Conservation (phyloP, 176 grass and related monocot genomes). For the Musa troglodytarum region DNA sequence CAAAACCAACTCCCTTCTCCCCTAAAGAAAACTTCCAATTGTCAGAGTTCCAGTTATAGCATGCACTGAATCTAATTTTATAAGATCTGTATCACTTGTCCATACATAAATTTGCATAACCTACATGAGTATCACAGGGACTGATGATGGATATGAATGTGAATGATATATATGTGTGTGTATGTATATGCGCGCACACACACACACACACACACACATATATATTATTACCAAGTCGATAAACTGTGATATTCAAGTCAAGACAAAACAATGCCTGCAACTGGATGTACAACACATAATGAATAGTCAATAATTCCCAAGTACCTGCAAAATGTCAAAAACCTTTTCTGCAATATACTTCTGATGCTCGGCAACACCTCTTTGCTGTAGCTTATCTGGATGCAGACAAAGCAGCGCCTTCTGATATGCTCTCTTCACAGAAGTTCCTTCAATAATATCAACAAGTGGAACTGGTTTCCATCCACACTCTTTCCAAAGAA, state of each 20-base stretch:
- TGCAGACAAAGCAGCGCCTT: slow-evolving; percentile 81
- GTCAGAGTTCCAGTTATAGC: too few relatives aligned
- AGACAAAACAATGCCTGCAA: background rate
- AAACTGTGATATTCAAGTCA: background rate
- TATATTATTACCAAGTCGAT: background rate
- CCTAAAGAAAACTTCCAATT: too few relatives aligned
- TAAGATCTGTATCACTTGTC: too few relatives aligned
- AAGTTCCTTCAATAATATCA: slow-evolving; percentile 79
- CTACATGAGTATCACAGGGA: background rate
- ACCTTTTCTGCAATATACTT: slow-evolving; percentile 90
- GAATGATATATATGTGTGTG: too few relatives aligned
- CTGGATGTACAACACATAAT: background rate
- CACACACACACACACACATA: too few relatives aligned
- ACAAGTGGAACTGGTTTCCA: slow-evolving; percentile 90
- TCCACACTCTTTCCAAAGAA: slow-evolving; percentile 74
- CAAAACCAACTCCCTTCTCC: too few relatives aligned
- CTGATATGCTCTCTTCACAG: slow-evolving; percentile 85
- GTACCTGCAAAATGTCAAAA: slow-evolving; percentile 97
- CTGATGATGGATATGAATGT: too few relatives aligned
- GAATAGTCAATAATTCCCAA: background rate
- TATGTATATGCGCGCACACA: too few relatives aligned
- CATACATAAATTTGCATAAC: background rate
- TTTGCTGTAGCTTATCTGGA: slow-evolving; percentile 90
- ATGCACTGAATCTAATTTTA: background rate
- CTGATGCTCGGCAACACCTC: slow-evolving; percentile 54